Base-by-base conservation (phyloP, 176 grass and related monocot genomes). In the Bothriochloa decipiens region DNA sequence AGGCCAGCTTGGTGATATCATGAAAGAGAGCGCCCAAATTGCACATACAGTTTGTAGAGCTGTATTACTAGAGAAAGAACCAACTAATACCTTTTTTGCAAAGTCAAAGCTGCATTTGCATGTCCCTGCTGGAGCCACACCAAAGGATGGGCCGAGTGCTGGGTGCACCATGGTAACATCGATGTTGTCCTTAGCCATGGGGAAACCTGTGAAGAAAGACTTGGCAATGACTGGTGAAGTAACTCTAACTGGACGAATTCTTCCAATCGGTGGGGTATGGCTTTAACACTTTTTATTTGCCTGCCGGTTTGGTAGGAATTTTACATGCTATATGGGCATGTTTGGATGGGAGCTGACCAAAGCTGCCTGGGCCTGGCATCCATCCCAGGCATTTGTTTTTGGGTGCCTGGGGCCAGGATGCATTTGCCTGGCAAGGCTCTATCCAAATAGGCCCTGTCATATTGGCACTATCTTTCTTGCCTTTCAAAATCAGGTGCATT, bases 1-100 rank as follows among this genome's bases (percentile, higher is more conserved):
- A 2, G 96, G 96, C 41, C 96, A 99, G 79, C 96, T 99, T 85
- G 91, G 96, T 58, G 93, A 96, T 82, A 88, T 99, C 58, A 96
- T 94, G 96, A 99, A 99, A 84, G 93, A 99, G 86, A 99, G 93
- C 25, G 93, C 96, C n/a, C 96, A 96, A 74, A 99, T 94, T 67
- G 96, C 93, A 0, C 93, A 99, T 58, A 99, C 96, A 6, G 91
- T 94, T 72, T 80, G 86, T n/a, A 91, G 96, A 87, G 89, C 93
- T 80, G 87, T 96, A 92, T 84, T 96, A 37, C 85, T 83, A 29
- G 83, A 91, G 40, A 94, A 84, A 81, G 91, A 94, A n/a, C 88
- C 88, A 70, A 76, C 89, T 50, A 96, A 91, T 86, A 23, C 78
- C 8, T 99, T 94, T 75, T 96, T 99, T 82, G 89, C 83, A 65